Base-by-base conservation (phyloP, 164 flowering plant genomes). In the Magnolia officinalis region DNA sequence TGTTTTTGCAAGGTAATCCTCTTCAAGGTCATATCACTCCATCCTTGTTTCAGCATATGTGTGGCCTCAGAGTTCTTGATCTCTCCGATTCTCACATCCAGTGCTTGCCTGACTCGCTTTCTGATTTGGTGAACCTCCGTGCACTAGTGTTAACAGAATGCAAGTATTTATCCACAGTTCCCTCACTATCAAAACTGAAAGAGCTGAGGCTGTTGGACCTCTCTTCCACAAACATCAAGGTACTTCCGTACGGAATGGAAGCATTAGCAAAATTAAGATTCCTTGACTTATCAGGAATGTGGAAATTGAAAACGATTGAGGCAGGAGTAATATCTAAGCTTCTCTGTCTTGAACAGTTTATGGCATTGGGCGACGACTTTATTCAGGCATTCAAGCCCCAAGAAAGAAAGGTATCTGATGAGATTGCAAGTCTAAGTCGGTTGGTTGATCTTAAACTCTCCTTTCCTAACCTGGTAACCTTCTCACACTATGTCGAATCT, bases 151-250 rank as follows among this genome's bases (percentile, higher is more conserved):
- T 69, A 10, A 2, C 9, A 2, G 8, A 6, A 18, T 29, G 50
- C 71, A 14, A 19, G 16, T 24, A 37, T 16, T 69, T 69, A 69
- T 29, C 26, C 13, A n/a, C 1, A 2, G n/a, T 37, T 4, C 49
- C 71, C 31, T 69, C 71, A 26, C 52, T 69, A 7, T 19, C 49
- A 69, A 69, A 69, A n/a, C 71, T 69, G 19, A 69, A 69, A 8
- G 21, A 69, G 49, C 7, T 69, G 71, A 69, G 71, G 71, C 6
- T 29, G 52, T 69, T 69, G 71, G 26, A 69, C 16, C 52, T 69
- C 71, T 8, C 24, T 16, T 29, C 10, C 19, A 37, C 49, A 13
- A 52, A 50, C 1, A 37, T 37, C 49, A 6, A 37, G 8, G n/a
- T 31, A 37, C 50, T 69, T 8, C 71, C 71, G 2, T 11, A 18